These are phyloP conservation scores for Aspergillus sp. DNA, from an alignment of 2,329 filamentous ascomycete species.

Conservation along the genomic window DNA sequence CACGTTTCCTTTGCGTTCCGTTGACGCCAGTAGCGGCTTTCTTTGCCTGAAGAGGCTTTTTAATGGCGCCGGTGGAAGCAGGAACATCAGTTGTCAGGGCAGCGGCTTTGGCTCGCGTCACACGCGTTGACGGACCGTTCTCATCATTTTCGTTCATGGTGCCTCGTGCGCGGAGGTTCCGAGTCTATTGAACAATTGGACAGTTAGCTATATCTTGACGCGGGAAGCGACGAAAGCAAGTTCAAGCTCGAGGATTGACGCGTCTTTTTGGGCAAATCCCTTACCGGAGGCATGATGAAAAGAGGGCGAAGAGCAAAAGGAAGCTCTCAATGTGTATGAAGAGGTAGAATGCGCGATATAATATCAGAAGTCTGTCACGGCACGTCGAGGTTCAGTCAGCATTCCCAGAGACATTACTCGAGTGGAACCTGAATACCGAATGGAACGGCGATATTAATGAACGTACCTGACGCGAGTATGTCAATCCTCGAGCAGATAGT, in stretches of 20 bases:
- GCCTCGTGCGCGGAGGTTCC: slow-evolving; percentile 73
- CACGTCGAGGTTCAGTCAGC: slow-evolving; percentile 35
- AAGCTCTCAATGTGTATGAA: slow-evolving; percentile 26
- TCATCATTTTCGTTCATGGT: slow-evolving; percentile 94
- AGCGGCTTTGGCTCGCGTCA: slow-evolving; percentile 91
- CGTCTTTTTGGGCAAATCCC: slow-evolving; percentile 34
- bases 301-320: slow-evolving; percentile 29
- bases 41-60: slow-evolving; percentile 72
- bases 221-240: not conserved
- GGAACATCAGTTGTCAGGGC: slow-evolving; percentile 56
- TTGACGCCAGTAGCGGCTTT: slow-evolving; percentile 58
- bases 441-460: slow-evolving; percentile 28
- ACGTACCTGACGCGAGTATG: slow-evolving; percentile 46
- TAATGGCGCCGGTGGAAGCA: slow-evolving; percentile 64
- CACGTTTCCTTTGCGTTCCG: slow-evolving; percentile 70
- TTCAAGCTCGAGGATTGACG: slow-evolving; percentile 16
- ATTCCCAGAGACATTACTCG: slow-evolving; percentile 39
- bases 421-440: slow-evolving; percentile 42
- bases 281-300: slow-evolving; percentile 62
- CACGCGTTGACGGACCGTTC: slow-evolving; percentile 76
- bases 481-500: slow-evolving; percentile 26
- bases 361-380: slow-evolving; percentile 31
- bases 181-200: slow-evolving; percentile 62
- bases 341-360: slow-evolving; percentile 31
- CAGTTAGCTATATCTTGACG: slow-evolving; percentile 14